Conservation (phyloP, 176 grass and related monocot genomes). For the Rhipidocladum racemiflorum region DNA sequence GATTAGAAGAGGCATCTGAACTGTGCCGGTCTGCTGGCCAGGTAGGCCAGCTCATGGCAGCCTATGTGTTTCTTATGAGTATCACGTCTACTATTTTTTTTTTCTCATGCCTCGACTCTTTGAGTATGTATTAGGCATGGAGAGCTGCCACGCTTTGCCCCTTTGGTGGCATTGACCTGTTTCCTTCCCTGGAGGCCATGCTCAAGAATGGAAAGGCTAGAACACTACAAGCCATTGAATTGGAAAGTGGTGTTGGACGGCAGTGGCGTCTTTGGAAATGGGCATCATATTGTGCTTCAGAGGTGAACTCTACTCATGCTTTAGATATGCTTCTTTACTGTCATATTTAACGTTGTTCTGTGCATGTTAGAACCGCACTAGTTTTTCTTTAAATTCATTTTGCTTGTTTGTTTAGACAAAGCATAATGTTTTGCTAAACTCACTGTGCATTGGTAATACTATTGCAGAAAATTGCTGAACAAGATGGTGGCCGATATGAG, state of each 20-base stretch:
- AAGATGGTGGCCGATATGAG: conserved; percentile 91
- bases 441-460: conserved; percentile 24
- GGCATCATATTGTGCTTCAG: conserved; percentile 95
- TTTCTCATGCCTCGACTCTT: conserved; percentile 4
- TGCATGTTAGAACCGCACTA: conserved; percentile 9
- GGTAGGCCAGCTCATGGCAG: conserved; percentile 38
- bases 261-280: conserved; percentile 98
- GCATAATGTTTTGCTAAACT: conserved; percentile 19
- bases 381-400: conserved; percentile 20
- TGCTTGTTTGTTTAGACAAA: background rate
- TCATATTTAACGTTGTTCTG: background rate
- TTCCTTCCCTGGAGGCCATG: conserved; percentile 79
- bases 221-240: conserved; percentile 84
- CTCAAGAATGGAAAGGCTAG: conserved; percentile 75
- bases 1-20: conserved; percentile 89
- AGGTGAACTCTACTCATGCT: conserved; percentile 44
- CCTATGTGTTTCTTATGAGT: conserved; percentile 1
- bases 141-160: conserved; percentile 88
- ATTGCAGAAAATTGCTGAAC: conserved; percentile 91
- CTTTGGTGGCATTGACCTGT: conserved; percentile 82
- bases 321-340: background rate
- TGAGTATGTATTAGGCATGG: conserved; percentile 65
- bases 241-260: conserved; percentile 81
- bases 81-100: background rate
- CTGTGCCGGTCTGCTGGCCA: conserved; percentile 95